These are phyloP conservation scores for Heliosperma pusillum DNA, from an alignment of 148 eudicot genomes.

Conservation along the genomic window DNA sequence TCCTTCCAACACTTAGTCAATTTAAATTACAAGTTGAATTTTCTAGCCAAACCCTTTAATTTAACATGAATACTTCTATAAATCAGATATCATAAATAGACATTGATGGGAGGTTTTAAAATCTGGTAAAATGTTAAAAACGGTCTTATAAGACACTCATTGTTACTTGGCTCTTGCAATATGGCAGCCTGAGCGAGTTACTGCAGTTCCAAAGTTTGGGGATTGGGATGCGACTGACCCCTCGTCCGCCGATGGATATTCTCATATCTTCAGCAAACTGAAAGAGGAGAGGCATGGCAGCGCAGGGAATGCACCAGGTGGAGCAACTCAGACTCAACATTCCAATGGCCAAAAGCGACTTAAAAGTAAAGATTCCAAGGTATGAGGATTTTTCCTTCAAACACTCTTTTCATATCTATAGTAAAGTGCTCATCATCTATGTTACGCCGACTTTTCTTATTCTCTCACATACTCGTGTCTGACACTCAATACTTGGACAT, in stretches of 20 bases:
- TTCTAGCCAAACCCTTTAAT: neutral
- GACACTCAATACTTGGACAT: neutral
- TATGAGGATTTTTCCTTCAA: constrained; percentile 20
- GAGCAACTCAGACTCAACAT: constrained; percentile 35
- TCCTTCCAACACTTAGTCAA: too few relatives aligned
- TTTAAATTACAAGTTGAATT: neutral
- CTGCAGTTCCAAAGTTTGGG: constrained; percentile 51
- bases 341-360: constrained; percentile 41
- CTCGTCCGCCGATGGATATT: constrained; percentile 57
- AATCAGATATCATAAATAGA: neutral
- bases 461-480: neutral
- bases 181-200: constrained; percentile 58
- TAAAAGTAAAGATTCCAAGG: constrained; percentile 44
- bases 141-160: neutral
- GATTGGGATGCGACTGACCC: constrained; percentile 75
- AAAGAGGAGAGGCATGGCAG: constrained; percentile 60
- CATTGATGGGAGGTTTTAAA: neutral
- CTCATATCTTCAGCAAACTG: constrained; percentile 50
- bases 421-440: neutral
- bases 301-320: constrained; percentile 43
- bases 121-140: neutral
- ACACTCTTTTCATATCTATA: neutral
- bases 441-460: neutral
- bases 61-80: neutral
- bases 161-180: constrained; percentile 6